Base-by-base conservation (phyloP, 441 rosid genomes). In the Kokia cookei region DNA sequence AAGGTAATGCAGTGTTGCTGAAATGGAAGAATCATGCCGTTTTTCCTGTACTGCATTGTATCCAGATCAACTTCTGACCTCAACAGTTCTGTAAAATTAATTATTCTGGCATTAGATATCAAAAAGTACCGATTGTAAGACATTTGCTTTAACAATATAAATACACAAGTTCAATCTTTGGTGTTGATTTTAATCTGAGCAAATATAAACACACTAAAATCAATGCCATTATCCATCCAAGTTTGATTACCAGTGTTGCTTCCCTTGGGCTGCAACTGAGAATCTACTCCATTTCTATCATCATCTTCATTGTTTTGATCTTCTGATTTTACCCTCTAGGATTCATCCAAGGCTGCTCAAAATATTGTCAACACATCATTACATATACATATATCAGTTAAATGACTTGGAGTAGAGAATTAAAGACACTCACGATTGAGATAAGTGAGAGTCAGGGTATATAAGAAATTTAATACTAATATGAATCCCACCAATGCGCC, bases 1-100 rank as follows among this genome's bases (percentile, higher is more conserved):
- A 89, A 89, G 15, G 85, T 82, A n/a, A 89, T 75, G 47, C 81
- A 80, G 50, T 80, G 80, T 9, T 89, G 86, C 54, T 80, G 81
- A 69, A 86, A 86, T 15, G 88, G 89, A 75, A 89, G 86, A 75
- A 76, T 84, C 86, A 81, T 64, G 73, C 86, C 87, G 27, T 64
- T 81, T 63, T 78, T 84, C 27, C 77, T 24, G 15, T 42, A n/a
- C 59, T 4, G 65, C 22, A 45, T 57, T 57, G 26, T 7, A 55
- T 57, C 24, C 37, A 17, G 42, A 29, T 40, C 65, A 54, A 40
- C 37, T 40, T 40, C n/a, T 26, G 58, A 14, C 57, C 58, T 26
- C 24, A 26, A 26, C 7, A 67, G 22, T 48, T 67, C 71, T 67
- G 58, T 47, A 54, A 66, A 66, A 2, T 43, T 48, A 3, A 17